Conservation (phyloP, 73 alveolate genomes). For the Tetrahymena malaccensis region DNA sequence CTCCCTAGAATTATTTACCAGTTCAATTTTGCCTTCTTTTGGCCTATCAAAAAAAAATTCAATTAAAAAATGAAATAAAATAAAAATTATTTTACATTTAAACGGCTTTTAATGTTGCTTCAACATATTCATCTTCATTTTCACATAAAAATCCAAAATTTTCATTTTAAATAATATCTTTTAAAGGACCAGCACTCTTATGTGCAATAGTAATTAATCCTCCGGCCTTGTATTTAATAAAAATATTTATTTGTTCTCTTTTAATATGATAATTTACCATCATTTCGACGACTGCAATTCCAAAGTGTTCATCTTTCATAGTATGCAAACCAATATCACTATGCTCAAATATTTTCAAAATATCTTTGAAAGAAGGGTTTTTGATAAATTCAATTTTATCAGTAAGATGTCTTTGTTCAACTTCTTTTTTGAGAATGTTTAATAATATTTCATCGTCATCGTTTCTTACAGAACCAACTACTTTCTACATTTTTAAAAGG, state of each 20-base stretch:
- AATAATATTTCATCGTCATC: conserved; percentile 52
- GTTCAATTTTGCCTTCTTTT: background rate
- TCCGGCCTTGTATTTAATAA: conserved; percentile 49
- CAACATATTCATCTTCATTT: conserved; percentile 58
- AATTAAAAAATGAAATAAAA: background rate
- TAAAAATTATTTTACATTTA: background rate
- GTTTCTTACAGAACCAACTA: conserved; percentile 77
- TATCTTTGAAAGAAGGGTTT: conserved; percentile 48
- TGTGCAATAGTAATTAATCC: conserved; percentile 85
- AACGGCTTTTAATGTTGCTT: background rate
- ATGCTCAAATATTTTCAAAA: conserved; percentile 47
- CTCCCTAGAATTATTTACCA: background rate
- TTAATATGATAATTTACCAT: conserved; percentile 8
- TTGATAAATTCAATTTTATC: conserved; percentile 51
- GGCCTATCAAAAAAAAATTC: background rate
- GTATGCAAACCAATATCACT: conserved; percentile 86
- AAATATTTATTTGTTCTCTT: background rate
- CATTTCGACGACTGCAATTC: conserved; percentile 81
- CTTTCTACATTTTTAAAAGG: conserved; percentile 27
- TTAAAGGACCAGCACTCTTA: conserved; percentile 82
- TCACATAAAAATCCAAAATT: conserved; percentile 64
- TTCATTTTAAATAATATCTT: conserved; percentile 58
- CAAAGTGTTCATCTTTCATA: conserved; percentile 83
- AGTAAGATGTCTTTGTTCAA: conserved; percentile 29
- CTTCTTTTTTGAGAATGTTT: conserved; percentile 20